These are phyloP conservation scores for Globisporangium paroecandrum DNA, from an alignment of 352 stramenopile species.

Conservation along the genomic window DNA sequence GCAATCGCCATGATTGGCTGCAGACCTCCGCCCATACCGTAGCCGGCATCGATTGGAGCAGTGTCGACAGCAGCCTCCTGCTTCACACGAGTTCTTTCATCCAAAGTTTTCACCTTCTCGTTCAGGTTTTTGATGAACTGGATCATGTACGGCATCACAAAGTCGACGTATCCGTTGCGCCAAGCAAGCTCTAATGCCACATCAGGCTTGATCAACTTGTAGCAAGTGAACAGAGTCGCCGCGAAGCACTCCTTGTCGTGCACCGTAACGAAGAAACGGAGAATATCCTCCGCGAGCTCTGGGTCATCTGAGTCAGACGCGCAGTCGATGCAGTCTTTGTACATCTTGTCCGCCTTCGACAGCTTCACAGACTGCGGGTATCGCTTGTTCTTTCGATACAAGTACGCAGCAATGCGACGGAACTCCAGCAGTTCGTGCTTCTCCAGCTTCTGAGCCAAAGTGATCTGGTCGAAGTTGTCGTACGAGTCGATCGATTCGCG, in stretches of 20 bases:
- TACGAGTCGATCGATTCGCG: conserved; percentile 98
- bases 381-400: conserved; percentile 99
- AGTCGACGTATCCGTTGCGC: conserved; percentile 98
- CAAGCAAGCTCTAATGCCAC: conserved; percentile 98
- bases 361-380: conserved; percentile 97
- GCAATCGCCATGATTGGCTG: conserved; percentile 81
- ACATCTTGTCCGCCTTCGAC: conserved; percentile 99
- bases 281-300: conserved; percentile 96
- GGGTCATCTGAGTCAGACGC: conserved; percentile 94
- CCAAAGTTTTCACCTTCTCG: conserved; percentile 92
- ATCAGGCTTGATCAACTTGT: conserved; percentile 98
- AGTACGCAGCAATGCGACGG: conserved; percentile 97
- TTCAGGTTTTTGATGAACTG: conserved; percentile 98
- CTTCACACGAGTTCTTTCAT: conserved; percentile 85
- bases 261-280: conserved; percentile 99
- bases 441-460: conserved; percentile 97
- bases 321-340: conserved; percentile 99
- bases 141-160: conserved; percentile 99
- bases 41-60: conserved; percentile 58
- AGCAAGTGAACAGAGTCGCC: conserved; percentile 98
- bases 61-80: conserved; percentile 65
- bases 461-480: conserved; percentile 99
- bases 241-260: conserved; percentile 99
- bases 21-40: conserved; percentile 75
- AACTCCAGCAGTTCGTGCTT: conserved; percentile 99